Evolutionary conservation across 2,329 filamentous ascomycete genomes (phyloP).

Genomic region (Daldinia eschscholtzii): DNA sequence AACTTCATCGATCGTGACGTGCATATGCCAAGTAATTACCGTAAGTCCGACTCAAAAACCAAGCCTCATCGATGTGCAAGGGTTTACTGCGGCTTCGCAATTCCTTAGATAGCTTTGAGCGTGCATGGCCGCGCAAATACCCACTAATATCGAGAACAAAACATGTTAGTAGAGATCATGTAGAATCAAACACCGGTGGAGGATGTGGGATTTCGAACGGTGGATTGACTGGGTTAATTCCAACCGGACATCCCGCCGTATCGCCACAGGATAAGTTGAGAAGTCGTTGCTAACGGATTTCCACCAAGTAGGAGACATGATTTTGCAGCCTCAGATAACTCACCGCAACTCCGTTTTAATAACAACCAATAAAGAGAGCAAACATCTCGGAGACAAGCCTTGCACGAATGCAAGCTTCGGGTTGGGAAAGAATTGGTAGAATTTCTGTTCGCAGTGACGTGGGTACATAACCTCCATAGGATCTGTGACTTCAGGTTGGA

Average conservation of each 20-base stretch:
- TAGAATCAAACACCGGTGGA: neutral
- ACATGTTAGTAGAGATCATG: neutral
- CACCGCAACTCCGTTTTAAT: constrained; percentile 34
- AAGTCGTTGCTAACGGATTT: constrained; percentile 19
- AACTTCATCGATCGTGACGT: constrained; percentile 37
- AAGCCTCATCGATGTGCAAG: neutral
- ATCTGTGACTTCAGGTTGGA: constrained; percentile 10
- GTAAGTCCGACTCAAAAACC: neutral
- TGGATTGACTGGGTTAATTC: constrained; percentile 10
- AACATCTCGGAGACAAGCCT: constrained; percentile 15
- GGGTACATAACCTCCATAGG: constrained; percentile 13
- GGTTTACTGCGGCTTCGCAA: neutral
- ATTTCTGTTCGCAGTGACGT: constrained; percentile 13
- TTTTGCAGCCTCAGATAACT: constrained; percentile 34
- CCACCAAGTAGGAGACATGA: constrained; percentile 28
- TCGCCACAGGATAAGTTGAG: constrained; percentile 18
- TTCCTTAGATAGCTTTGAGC: neutral
- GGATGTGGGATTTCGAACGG: constrained; percentile 13
- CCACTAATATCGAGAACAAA: no score
- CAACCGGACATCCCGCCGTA: constrained; percentile 23
- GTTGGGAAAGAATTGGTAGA: constrained; percentile 14
- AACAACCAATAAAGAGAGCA: constrained; percentile 29
- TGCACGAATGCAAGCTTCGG: constrained; percentile 38
- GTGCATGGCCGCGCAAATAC: neutral
- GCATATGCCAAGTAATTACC: constrained; percentile 29